phyloP scores from a whole-genome alignment of 805 yeast species.

The Candida berthetii region DNA sequence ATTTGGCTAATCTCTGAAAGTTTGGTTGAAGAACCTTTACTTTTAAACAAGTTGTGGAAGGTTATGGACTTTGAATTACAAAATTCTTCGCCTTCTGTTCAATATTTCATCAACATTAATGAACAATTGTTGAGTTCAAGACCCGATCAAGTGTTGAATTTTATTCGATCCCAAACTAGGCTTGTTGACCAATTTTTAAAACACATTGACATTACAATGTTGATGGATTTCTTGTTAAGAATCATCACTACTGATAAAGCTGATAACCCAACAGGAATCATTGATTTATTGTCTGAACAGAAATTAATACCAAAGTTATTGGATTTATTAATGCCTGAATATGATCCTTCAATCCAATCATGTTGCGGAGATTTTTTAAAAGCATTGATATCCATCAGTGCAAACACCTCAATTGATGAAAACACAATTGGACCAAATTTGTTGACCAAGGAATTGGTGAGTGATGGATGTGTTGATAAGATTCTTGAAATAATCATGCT shows the following conservation, averaged over 20 bases:
- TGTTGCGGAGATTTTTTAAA: conserved; percentile 93
- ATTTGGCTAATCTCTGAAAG: conserved; percentile 91
- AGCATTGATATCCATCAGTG: conserved; percentile 90
- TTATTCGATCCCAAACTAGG: conserved; percentile 42
- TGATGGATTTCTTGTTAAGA: conserved; percentile 86
- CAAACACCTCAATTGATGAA: conserved; percentile 72
- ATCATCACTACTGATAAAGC: conserved; percentile 89
- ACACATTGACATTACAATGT: conserved; percentile 82
- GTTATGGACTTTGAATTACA: conserved; percentile 51
- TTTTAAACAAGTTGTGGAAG: conserved; percentile 72
- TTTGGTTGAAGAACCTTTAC: conserved; percentile 63
- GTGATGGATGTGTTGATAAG: conserved; percentile 52
- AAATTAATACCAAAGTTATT: conserved; percentile 63
- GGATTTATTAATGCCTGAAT: conserved; percentile 57
- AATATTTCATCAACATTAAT: conserved; percentile 81
- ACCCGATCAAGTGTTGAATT: conserved; percentile 51
- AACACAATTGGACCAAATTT: conserved; percentile 94
- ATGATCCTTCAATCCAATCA: conserved; percentile 63
- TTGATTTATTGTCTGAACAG: conserved; percentile 73
- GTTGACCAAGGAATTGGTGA: conserved; percentile 79
- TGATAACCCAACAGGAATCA: conserved; percentile 82
- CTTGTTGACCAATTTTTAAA: conserved; percentile 66
- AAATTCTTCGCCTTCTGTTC: conserved; percentile 66
- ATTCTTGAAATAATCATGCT: conserved; percentile 66
- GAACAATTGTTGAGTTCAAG: conserved; percentile 83